Percentiles rank a stretch among this genome's conserved stretches.
Evolutionary conservation across 768 basidiomycete species (phyloP).

Genomic region (Fomitopsis serialis): DNA sequence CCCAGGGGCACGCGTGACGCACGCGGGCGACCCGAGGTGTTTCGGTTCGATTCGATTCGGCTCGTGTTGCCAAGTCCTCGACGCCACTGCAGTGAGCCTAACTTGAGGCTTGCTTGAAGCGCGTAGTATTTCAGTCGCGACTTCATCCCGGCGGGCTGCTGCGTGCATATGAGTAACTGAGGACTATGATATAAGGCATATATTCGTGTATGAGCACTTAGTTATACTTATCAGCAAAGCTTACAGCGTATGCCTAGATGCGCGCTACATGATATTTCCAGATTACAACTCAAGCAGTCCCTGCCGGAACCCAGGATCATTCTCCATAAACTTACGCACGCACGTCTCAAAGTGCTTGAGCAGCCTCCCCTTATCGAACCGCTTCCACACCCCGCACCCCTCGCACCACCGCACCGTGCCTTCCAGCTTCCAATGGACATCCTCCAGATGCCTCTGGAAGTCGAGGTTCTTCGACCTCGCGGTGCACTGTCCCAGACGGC

Average conservation of each 20-base stretch:
- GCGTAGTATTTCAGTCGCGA: too few species aligned
- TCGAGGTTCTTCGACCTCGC: background rate
- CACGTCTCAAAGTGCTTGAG: background rate
- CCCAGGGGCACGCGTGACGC: background rate
- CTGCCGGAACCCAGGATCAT: background rate
- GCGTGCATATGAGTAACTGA: too few species aligned
- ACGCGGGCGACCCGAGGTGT: background rate
- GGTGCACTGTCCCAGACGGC: background rate
- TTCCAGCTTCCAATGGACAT: background rate
- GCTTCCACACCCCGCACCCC: background rate
- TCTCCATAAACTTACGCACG: background rate
- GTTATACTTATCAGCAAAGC: too few species aligned
- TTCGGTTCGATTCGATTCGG: background rate
- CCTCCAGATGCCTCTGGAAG: background rate
- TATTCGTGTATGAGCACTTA: too few species aligned
- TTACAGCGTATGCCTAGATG: too few species aligned
- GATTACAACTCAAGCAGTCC: too few species aligned
- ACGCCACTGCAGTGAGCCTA: too few species aligned
- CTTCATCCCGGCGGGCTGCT: too few species aligned
- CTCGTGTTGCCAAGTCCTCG: background rate
- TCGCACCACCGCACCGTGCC: background rate
- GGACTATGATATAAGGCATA: too few species aligned
- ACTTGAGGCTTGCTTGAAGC: too few species aligned
- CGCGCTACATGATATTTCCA: too few species aligned
- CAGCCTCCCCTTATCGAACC: background rate